A percentile compares a stretch with the other conserved stretches of the same genome.
phyloP scores from a whole-genome alignment of 2,329 filamentous ascomycete genomes.

The Chrysoporthe austroafricana region DNA sequence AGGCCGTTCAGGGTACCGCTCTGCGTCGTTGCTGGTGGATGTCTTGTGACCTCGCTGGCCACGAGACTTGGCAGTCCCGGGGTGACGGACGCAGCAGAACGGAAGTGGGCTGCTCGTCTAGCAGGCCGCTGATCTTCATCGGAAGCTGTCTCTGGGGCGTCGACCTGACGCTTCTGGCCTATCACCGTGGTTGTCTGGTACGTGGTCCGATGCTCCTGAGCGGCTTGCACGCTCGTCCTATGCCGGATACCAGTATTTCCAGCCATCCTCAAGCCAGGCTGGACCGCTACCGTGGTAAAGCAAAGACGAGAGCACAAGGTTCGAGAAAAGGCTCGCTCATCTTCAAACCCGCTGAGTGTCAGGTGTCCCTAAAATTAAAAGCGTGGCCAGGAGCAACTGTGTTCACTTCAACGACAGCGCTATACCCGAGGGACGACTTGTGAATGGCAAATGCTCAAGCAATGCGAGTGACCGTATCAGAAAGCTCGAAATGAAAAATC shows the following conservation, averaged over 20 bases:
- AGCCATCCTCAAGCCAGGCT: conserved; percentile 17
- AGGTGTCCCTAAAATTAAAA: background rate
- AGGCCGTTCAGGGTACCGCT: conserved; percentile 28
- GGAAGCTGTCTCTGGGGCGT: conserved; percentile 20
- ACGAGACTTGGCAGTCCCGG: conserved; percentile 32
- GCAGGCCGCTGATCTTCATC: conserved; percentile 1
- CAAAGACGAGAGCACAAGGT: background rate
- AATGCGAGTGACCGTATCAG: background rate
- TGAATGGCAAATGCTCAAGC: background rate
- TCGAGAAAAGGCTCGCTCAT: background rate
- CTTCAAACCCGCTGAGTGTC: background rate
- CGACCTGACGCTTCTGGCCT: conserved; percentile 34
- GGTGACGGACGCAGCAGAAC: conserved; percentile 20
- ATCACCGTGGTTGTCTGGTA: conserved; percentile 30
- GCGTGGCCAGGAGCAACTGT: conserved; percentile 1
- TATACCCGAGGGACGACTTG: too few relatives aligned
- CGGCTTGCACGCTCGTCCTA: conserved; percentile 34
- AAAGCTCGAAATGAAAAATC: background rate
- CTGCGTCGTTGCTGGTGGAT: conserved; percentile 9
- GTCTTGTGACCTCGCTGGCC: conserved; percentile 51
- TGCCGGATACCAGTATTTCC: conserved; percentile 31
- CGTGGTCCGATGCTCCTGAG: conserved; percentile 27
- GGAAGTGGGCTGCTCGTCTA: conserved; percentile 19
- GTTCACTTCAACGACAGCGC: background rate
- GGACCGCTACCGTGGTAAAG: background rate